Evolutionary conservation across 495 filamentous ascomycete genomes (phyloP), one percentile per base, ranked within the genome.

Genomic region (Penicillium nucicola): DNA sequence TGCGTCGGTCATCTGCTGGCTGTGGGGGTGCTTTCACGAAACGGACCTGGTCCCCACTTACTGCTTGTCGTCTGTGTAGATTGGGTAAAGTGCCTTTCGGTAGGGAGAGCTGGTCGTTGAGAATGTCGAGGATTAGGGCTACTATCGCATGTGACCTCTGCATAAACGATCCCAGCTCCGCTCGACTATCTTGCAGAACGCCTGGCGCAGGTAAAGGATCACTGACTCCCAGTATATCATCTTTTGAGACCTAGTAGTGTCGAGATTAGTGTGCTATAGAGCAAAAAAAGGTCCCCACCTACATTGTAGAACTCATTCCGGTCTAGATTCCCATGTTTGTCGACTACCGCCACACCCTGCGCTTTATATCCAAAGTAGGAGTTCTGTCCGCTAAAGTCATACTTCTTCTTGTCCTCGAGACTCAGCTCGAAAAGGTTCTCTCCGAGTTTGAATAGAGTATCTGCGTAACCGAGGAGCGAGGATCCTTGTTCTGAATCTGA

Each of bases 301-400:
- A 86, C 77, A 64, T 85, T 85, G 55, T 84, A 85, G 56, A 84
- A 84, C 60, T 86, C 82, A 58, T 82, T 82, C 35, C 75, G 67
- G 45, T 84, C 81, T 23, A 64, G 60, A 5, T 73, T 83, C 5
- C 82, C 83, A 14, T 70, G 47, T 14, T 70, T 69, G 58, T 85
- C 81, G 13, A 83, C 67, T 11, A 75, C 55, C 1, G 70, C 69
- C 19, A 50, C 65, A 3, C 81, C 82, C 22, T 75, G 74, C 3
- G 70, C 69, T 58, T 85, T 85, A 52, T 85, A 86, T 17, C 80
- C 79, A 40, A 76, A 75, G 35, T 79, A 77, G 4, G 61, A 66
- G 13, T 61, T 64, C 38, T 68, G 54, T 4, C 30, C 52, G 48
- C 66, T 68, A 56, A 78, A 74, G 53, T 79, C 71, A 50, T 82